phyloP scores from a whole-genome alignment of 495 filamentous ascomycete genomes.

The Penicillium coprophilum region DNA sequence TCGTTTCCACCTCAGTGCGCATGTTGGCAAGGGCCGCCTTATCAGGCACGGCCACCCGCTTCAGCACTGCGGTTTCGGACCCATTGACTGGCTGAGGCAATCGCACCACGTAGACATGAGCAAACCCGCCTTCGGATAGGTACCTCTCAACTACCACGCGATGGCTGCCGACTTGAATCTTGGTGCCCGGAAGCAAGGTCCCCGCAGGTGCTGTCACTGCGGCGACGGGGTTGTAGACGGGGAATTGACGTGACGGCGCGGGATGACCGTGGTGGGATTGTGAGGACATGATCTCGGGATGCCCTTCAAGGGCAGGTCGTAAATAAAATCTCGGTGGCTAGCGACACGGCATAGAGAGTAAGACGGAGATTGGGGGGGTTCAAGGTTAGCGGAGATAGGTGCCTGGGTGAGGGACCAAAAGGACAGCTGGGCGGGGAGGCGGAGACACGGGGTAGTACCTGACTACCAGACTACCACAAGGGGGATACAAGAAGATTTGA shows the following conservation, averaged over 20 bases:
- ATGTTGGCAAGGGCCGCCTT: conserved; percentile 90
- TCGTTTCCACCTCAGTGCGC: conserved; percentile 98
- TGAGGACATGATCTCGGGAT: conserved; percentile 37
- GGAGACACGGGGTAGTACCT: conserved; percentile 25
- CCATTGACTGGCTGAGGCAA: conserved; percentile 75
- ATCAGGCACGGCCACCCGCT: conserved; percentile 96
- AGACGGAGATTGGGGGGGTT: conserved; percentile 5
- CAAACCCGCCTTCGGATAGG: conserved; percentile 96
- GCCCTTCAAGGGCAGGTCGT: conserved; percentile 31
- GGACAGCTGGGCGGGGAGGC: conserved; percentile 28
- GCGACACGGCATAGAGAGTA: conserved; percentile 30
- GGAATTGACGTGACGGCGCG: conserved; percentile 32
- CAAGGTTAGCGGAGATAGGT: conserved; percentile 15
- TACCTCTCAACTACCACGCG: conserved; percentile 97
- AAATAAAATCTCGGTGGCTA: conserved; percentile 17
- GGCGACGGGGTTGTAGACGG: conserved; percentile 42
- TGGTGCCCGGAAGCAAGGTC: conserved; percentile 89
- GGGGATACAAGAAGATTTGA: conserved; percentile 7
- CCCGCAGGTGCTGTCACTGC: conserved; percentile 66
- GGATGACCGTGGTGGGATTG: conserved; percentile 37
- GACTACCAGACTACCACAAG: conserved; percentile 25
- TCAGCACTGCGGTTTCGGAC: conserved; percentile 83
- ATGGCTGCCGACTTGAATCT: conserved; percentile 91
- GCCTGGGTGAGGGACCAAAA: conserved; percentile 27
- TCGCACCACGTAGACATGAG: conserved; percentile 95